phyloP scores from a whole-genome alignment of 345 rosid genomes.

The Carallia pectinifolia region DNA sequence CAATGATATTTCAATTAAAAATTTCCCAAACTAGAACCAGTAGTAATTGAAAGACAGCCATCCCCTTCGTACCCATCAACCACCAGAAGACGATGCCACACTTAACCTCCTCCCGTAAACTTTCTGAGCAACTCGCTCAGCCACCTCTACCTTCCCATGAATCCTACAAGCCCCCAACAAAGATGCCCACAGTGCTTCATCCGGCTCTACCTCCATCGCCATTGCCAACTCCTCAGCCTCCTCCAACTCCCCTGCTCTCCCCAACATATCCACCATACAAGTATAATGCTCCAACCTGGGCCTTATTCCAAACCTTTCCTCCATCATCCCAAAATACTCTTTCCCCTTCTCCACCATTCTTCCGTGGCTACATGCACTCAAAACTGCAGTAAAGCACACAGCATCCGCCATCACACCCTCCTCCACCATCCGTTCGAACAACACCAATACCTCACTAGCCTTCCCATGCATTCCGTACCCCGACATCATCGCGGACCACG shows the following conservation, averaged over 20 bases:
- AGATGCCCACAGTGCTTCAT: slow-evolving; percentile 29
- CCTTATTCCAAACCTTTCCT: slow-evolving; percentile 29
- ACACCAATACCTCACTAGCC: slow-evolving; percentile 19
- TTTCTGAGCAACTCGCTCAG: slow-evolving; percentile 16
- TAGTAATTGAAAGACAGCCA: not conserved
- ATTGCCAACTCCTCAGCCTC: slow-evolving; percentile 34
- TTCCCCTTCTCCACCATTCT: slow-evolving; percentile 36
- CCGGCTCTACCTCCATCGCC: slow-evolving; percentile 30
- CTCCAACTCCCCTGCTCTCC: slow-evolving; percentile 32
- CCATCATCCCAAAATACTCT: slow-evolving; percentile 29
- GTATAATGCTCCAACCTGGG: slow-evolving; percentile 39
- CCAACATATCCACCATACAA: slow-evolving; percentile 40
- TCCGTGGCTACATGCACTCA: slow-evolving; percentile 36
- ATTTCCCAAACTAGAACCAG: too few relatives aligned
- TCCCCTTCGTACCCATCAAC: not conserved
- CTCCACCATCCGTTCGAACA: slow-evolving; percentile 37
- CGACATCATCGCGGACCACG: slow-evolving; percentile 31
- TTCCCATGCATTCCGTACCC: slow-evolving; percentile 34
- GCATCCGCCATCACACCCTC: slow-evolving; percentile 28
- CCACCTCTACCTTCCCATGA: slow-evolving; percentile 24
- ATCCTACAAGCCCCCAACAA: slow-evolving; percentile 22
- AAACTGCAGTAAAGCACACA: slow-evolving; percentile 24
- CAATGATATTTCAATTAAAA: too few relatives aligned
- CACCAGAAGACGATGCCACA: not conserved
- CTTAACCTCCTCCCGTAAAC: not conserved